These are phyloP conservation scores for Castanea sativa DNA, from an alignment of 306 rosid genomes.

Conservation along the genomic window DNA sequence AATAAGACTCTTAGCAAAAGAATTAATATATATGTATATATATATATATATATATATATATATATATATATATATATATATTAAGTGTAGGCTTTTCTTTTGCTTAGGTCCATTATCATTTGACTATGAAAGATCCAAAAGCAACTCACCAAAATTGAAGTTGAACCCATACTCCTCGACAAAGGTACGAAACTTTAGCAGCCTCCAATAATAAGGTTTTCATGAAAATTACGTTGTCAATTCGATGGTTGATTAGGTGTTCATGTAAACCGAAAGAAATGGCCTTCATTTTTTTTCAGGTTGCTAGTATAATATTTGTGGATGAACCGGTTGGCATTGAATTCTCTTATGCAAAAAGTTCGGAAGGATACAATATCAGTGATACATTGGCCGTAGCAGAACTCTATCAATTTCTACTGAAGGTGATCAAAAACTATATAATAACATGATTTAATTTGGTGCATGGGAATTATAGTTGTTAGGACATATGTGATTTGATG, in stretches of 20 bases:
- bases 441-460: too few relatives aligned
- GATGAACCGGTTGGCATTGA: constrained; percentile 33
- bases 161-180: constrained; percentile 29
- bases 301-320: constrained; percentile 24
- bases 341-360: not conserved
- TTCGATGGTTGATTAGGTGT: not conserved
- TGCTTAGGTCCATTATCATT: constrained; percentile 11
- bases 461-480: too few relatives aligned
- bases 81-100: not conserved
- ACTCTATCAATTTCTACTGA: not conserved
- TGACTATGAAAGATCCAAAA: not conserved
- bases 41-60: too few relatives aligned
- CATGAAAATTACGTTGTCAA: too few relatives aligned
- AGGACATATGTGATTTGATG: too few relatives aligned
- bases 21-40: too few relatives aligned
- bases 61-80: too few relatives aligned
- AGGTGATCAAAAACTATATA: not conserved
- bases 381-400: constrained; percentile 10
- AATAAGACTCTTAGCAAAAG: too few relatives aligned
- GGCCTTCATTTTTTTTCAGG: not conserved
- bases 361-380: not conserved
- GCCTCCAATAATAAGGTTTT: too few relatives aligned
- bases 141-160: constrained; percentile 5
- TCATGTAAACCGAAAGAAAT: too few relatives aligned
- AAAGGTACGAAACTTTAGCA: not conserved